phyloP scores from a whole-genome alignment of 768 basidiomycete genomes.

The Boletus sp. region DNA sequence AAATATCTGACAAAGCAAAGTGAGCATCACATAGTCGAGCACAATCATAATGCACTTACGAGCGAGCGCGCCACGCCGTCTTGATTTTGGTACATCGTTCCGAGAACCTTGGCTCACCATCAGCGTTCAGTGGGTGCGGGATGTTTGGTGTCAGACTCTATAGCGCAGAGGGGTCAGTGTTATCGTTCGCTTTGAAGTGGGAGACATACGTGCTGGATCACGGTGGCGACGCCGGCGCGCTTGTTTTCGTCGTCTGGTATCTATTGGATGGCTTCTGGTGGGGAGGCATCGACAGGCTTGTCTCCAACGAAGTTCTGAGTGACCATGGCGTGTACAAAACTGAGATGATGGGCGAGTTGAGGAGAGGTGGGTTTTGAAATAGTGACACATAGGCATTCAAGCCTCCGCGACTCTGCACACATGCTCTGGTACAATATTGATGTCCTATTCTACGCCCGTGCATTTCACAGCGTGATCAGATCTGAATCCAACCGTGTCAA shows the following conservation, averaged over 20 bases:
- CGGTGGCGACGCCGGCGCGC: constrained; percentile 29
- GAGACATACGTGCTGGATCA: constrained; percentile 14
- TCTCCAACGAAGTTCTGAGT: constrained; percentile 29
- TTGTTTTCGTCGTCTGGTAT: constrained; percentile 28
- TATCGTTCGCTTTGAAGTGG: too few relatives aligned
- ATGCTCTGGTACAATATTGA: too few relatives aligned
- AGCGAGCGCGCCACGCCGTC: too few relatives aligned
- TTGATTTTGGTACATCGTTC: too few relatives aligned
- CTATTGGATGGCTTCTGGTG: constrained; percentile 17
- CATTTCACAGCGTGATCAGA: neutral
- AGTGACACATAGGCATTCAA: constrained; percentile 6
- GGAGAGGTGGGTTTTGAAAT: neutral
- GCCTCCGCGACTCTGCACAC: neutral
- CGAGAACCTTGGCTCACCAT: too few relatives aligned
- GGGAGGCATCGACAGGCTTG: constrained; percentile 25
- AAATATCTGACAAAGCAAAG: too few relatives aligned
- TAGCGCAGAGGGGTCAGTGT: neutral
- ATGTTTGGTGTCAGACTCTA: constrained; percentile 18
- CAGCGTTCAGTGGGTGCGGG: neutral
- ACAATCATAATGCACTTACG: too few relatives aligned
- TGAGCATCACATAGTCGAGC: too few relatives aligned
- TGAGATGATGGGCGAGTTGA: too few relatives aligned
- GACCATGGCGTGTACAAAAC: too few relatives aligned
- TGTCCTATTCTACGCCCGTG: too few relatives aligned
- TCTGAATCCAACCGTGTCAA: neutral